A percentile compares a stretch with the other conserved stretches of the same genome.
phyloP scores from a whole-genome alignment of 345 rosid genomes.

The Diplotaxis tenuifolia region DNA sequence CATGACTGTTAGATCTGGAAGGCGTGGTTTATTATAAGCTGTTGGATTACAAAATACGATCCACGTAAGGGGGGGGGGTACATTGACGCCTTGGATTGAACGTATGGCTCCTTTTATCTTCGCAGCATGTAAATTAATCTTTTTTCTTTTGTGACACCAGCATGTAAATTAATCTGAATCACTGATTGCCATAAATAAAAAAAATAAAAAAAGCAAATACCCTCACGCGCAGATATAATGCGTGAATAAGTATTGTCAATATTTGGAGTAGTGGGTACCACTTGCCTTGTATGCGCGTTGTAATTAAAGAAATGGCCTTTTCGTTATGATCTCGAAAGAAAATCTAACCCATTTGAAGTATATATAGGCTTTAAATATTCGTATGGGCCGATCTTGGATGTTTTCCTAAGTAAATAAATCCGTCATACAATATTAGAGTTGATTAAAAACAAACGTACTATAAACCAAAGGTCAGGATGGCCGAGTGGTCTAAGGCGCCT shows the following conservation, averaged over 20 bases:
- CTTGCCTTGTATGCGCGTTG: not conserved
- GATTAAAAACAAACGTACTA: too few relatives aligned
- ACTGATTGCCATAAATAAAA: not conserved
- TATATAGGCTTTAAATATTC: too few relatives aligned
- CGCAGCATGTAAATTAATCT: too few relatives aligned
- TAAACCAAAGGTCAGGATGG: conserved; percentile 53
- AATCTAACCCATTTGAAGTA: too few relatives aligned
- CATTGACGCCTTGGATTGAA: conserved; percentile 15
- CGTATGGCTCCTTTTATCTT: conserved; percentile 10
- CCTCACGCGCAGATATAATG: not conserved
- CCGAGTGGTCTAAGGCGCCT: conserved; percentile 94
- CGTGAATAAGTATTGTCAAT: not conserved
- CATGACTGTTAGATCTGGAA: conserved; percentile 20
- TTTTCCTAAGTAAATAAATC: too few relatives aligned
- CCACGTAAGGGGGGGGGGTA: conserved; percentile 13
- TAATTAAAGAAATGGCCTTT: not conserved
- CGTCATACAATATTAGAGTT: too few relatives aligned
- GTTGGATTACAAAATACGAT: not conserved
- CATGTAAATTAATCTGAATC: not conserved
- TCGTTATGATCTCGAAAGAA: too few relatives aligned
- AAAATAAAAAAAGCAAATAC: too few relatives aligned
- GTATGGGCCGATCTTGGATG: not conserved
- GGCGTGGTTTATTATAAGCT: not conserved
- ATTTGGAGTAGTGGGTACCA: not conserved
- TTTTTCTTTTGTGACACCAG: too few relatives aligned